These are phyloP conservation scores for Lodderomyces parapsilosis DNA, from an alignment of 1,139 yeast species.

Conservation along the genomic window DNA sequence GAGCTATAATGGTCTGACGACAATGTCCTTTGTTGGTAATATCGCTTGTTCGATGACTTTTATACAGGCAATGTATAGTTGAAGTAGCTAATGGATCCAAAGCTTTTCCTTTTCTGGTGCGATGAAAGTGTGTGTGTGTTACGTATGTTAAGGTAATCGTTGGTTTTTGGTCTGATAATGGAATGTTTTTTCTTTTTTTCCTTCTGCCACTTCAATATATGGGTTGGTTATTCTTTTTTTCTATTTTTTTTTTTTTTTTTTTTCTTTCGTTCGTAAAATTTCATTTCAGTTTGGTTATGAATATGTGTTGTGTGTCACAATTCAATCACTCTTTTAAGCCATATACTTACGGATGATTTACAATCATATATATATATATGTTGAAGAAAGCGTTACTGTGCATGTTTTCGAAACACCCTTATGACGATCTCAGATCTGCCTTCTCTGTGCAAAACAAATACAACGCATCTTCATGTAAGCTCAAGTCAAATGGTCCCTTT, in stretches of 20 bases:
- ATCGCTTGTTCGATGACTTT: too few species aligned
- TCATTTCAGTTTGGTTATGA: neutral
- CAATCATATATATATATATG: too few species aligned
- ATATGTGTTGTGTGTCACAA: conserved; percentile 1
- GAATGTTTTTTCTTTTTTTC: neutral
- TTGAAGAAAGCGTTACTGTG: too few species aligned
- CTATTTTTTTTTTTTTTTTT: neutral
- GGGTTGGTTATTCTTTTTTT: neutral
- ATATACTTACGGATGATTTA: too few species aligned
- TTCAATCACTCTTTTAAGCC: neutral
- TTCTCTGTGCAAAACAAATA: too few species aligned
- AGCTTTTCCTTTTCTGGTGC: too few species aligned
- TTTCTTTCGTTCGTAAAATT: neutral
- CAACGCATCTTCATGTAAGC: neutral
- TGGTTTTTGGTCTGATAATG: neutral
- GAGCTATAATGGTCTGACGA: neutral
- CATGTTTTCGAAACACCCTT: too few species aligned
- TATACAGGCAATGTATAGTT: too few species aligned
- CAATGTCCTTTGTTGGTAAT: too few species aligned
- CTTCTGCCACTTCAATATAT: too few species aligned
- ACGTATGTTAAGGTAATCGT: neutral
- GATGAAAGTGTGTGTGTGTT: neutral
- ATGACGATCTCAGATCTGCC: too few species aligned
- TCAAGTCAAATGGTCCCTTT: neutral
- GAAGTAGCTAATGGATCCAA: too few species aligned